phyloP scores from a whole-genome alignment of 352 stramenopile species.

The Hyaloperonospora brassicae region DNA sequence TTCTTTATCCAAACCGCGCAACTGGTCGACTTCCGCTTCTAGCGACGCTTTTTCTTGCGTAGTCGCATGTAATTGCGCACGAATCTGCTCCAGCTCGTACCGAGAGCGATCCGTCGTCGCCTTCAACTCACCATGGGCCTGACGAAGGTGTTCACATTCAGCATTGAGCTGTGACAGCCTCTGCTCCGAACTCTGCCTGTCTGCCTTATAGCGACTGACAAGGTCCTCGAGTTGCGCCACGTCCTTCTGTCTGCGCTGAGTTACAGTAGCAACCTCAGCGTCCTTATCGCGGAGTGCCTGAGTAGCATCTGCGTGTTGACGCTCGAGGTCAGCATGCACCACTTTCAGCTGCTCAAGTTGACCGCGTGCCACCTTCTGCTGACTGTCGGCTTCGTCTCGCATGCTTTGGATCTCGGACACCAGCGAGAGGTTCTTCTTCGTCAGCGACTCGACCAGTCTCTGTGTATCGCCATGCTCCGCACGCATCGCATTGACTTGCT shows the following conservation, averaged over 20 bases:
- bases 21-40: conserved; percentile 28
- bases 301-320: conserved; percentile 25
- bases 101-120: conserved; percentile 16
- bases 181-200: conserved; percentile 21
- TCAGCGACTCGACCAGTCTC: conserved; percentile 48
- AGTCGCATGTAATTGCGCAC: conserved; percentile 27
- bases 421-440: conserved; percentile 53
- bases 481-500: conserved; percentile 33
- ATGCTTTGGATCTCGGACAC: conserved; percentile 41
- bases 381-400: conserved; percentile 42
- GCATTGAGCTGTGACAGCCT: conserved; percentile 23
- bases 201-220: conserved; percentile 23
- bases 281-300: conserved; percentile 33
- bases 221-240: conserved; percentile 23
- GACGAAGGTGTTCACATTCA: conserved; percentile 22
- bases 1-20: conserved; percentile 36
- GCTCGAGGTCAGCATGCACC: conserved; percentile 27
- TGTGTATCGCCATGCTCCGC: conserved; percentile 32
- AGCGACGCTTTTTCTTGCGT: conserved; percentile 39
- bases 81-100: conserved; percentile 26
- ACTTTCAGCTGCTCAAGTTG: conserved; percentile 37
- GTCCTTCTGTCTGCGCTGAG: conserved; percentile 30
- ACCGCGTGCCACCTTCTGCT: conserved; percentile 23
- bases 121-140: conserved; percentile 17
- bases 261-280: conserved; percentile 22